Evolutionary conservation across 805 yeast species (phyloP).

Genomic region (Yarrowia bubula): DNA sequence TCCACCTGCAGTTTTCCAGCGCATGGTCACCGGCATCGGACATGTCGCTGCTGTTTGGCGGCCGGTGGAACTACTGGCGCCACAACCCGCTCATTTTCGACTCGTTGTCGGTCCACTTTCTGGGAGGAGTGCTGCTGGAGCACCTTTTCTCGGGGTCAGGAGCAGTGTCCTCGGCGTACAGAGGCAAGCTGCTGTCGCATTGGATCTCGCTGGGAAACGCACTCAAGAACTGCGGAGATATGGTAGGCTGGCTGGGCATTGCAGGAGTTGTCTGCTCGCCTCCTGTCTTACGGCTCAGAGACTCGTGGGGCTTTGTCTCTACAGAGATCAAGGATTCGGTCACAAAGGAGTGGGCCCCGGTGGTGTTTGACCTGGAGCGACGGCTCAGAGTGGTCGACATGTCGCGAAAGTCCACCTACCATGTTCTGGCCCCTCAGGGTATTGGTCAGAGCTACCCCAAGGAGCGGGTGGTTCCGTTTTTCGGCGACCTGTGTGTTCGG

Average conservation of each 20-base stretch:
- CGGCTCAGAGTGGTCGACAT: constrained; percentile 60
- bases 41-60: constrained; percentile 66
- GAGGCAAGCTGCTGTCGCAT: constrained; percentile 67
- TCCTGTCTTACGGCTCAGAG: constrained; percentile 70
- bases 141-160: constrained; percentile 57
- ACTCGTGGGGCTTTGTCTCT: constrained; percentile 73
- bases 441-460: constrained; percentile 75
- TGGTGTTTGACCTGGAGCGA: constrained; percentile 82
- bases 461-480: constrained; percentile 79
- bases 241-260: constrained; percentile 92
- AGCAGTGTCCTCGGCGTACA: constrained; percentile 25
- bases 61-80: constrained; percentile 44
- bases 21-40: constrained; percentile 81
- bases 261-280: constrained; percentile 79
- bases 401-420: constrained; percentile 58
- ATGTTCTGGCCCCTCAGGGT: constrained; percentile 83
- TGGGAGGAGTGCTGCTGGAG: constrained; percentile 65
- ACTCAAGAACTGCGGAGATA: constrained; percentile 79
- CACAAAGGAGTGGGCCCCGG: constrained; percentile 87
- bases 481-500: constrained; percentile 75
- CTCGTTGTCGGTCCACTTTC: constrained; percentile 67
- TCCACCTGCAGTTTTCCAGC: constrained; percentile 62
- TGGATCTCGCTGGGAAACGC: constrained; percentile 85
- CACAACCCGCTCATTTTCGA: constrained; percentile 78
- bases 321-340: constrained; percentile 57